Evolutionary conservation across 2,329 filamentous ascomycete genomes (phyloP), one percentile per base, ranked within the genome.

Genomic region (Leptoxyphium fumago): DNA sequence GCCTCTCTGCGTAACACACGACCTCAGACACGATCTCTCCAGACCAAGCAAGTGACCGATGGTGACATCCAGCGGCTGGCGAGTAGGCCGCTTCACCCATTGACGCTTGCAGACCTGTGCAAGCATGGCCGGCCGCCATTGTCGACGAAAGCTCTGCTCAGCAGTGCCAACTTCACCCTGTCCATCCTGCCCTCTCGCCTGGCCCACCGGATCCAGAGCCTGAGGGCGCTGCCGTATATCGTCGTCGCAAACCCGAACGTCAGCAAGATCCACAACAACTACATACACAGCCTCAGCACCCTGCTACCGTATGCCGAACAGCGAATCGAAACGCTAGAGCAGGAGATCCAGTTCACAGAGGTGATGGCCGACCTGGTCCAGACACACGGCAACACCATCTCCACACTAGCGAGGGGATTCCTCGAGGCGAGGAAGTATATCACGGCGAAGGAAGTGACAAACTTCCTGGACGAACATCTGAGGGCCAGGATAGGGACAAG

Each of bases 241-340:
- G 89, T 98, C 44, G 91, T 98, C 21, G 88, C 89, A n/a, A 96
- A 98, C 61, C 85, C 87, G 1, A 86, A 95, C 61, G 87, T 98
- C 53, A 84, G 82, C 21, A 81, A 82, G 56, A 98, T 98, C 51
- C 94, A 96, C 70, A 80, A 84, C 64, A 96, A 95, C 65, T 98
- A 98, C 63, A 72, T 94, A 39, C 88, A 95, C 64, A 94, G 87
- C 2, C 71, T 98, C 15, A 89, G 84, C 2, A 94, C 87, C 1
- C 73, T 98, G 13, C 75, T 96, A 3, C 88, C 89, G 5, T 95
- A 89, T 57, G 79, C 82, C 29, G 73, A 83, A 58, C 72, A 74
- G 45, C 73, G 74, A 45, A 87, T 93, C 48, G 77, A 75, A 40
- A 85, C 77, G 1, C 69, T 91, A 39, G 82, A 93, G 46, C 88